A percentile compares a stretch with the other conserved stretches of the same genome.
Evolutionary conservation across 345 rosid species (phyloP).

Genomic region (Gossypium arboreum): DNA sequence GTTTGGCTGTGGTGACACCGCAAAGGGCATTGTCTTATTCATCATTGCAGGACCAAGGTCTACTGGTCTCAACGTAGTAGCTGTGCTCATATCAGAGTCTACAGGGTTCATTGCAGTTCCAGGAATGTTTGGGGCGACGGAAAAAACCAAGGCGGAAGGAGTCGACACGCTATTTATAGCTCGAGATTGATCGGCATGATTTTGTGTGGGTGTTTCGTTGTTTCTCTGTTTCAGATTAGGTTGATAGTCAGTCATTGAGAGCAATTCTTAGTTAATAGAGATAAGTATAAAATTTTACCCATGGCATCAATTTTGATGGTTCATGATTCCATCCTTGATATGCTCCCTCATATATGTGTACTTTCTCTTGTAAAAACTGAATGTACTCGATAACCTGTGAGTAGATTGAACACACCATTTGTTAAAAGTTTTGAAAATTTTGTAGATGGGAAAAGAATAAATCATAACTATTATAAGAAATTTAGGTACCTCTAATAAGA

Average conservation of each 20-base stretch:
- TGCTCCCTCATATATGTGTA: conserved; percentile 62
- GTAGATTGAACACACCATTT: conserved; percentile 1
- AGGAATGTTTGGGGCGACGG: conserved; percentile 38
- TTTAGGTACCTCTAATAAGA: conserved; percentile 72
- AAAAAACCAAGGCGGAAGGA: conserved; percentile 40
- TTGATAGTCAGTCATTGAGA: background rate
- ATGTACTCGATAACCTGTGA: conserved; percentile 87
- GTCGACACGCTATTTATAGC: conserved; percentile 25
- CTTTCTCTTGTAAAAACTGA: conserved; percentile 84
- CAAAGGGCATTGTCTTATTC: conserved; percentile 46
- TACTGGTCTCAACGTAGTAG: conserved; percentile 31
- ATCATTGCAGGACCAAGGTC: conserved; percentile 40
- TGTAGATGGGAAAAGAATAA: background rate
- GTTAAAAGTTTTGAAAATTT: background rate
- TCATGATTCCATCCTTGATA: conserved; percentile 76
- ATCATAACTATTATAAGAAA: background rate
- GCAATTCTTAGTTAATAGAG: background rate
- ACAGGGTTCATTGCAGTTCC: conserved; percentile 35
- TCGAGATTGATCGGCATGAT: conserved; percentile 41
- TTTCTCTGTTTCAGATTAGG: conserved; percentile 43
- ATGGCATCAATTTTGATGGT: conserved; percentile 54
- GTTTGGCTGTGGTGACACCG: conserved; percentile 59
- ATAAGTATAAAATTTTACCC: conserved; percentile 44
- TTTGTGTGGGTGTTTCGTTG: conserved; percentile 43
- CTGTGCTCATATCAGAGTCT: conserved; percentile 39